Conservation (phyloP, 352 stramenopile genomes). For the Hyaloperonospora arabidopsidis region DNA sequence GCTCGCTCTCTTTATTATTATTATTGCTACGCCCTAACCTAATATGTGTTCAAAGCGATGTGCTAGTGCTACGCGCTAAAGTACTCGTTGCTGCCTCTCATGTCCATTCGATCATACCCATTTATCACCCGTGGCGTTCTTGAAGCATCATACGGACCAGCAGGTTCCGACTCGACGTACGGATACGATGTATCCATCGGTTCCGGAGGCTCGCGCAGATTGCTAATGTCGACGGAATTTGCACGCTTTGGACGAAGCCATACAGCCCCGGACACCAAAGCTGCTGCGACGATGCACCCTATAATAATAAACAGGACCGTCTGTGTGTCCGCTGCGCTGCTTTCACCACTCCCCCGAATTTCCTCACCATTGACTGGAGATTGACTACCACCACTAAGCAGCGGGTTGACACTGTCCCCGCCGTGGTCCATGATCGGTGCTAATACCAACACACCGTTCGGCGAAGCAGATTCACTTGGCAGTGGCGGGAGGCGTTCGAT, state of each 20-base stretch:
- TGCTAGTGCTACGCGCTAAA: conserved; percentile 10
- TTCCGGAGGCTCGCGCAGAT: conserved; percentile 14
- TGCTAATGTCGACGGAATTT: conserved; percentile 20
- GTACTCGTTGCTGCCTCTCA: too few species aligned
- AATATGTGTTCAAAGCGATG: conserved; percentile 18
- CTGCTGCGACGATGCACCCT: conserved; percentile 19
- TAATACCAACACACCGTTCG: conserved; percentile 19
- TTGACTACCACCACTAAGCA: conserved; percentile 13
- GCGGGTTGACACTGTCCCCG: conserved; percentile 15
- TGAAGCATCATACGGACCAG: conserved; percentile 23
- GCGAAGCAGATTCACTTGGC: conserved; percentile 10
- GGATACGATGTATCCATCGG: conserved; percentile 19
- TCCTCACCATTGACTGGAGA: conserved; percentile 16
- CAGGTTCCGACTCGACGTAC: conserved; percentile 19
- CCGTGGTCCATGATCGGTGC: conserved; percentile 25
- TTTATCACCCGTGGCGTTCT: conserved; percentile 24
- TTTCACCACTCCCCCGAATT: conserved; percentile 6
- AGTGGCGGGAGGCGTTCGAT: conserved; percentile 7
- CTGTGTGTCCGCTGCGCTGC: conserved; percentile 16
- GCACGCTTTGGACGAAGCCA: conserved; percentile 25
- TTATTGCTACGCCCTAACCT: conserved; percentile 4
- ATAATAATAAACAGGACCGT: conserved; percentile 31
- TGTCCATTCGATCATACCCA: too few species aligned
- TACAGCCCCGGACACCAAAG: conserved; percentile 28
- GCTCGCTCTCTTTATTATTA: conserved; percentile 6